Evolutionary conservation across 768 basidiomycete genomes (phyloP), one percentile per base, ranked within the genome.

Genomic region (Chalciporus chontae): DNA sequence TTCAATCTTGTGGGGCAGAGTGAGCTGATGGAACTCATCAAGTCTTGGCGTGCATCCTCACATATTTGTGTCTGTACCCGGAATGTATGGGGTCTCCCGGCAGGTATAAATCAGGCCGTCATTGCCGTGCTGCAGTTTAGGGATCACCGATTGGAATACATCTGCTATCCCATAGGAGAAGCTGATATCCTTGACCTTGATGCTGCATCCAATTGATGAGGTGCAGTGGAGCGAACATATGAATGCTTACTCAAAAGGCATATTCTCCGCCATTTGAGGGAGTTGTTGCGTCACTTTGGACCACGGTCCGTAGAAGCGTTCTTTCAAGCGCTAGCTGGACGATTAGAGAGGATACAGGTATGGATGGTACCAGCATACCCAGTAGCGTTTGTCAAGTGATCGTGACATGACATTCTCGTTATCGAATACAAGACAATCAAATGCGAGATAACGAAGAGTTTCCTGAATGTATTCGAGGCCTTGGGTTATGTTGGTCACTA

Each of bases 51-150:
- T 51, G 91, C 89, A 94, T 87, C 57, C 88, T 62, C 52, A 96
- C 95, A 98, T 92, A 54, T 90, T 89, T 4, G 70, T 64, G 64
- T 99, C 96, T 10, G 96, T 98, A 21, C 90, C 92, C 1, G 82
- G 58, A 9, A 75, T 74, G 59, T 99, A 99, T 0, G 82, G 81
- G 6, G 92, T 81, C 63, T 79, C 87, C 9, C 87, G 90, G 59
- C 90, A 88, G 1, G 96, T 98, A 66, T 97, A 99, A 59, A 99
- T 95, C 49, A 99, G 81, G 0, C 96, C 96, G 59, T 99, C 96
- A 54, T 88, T 94, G 4, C 83, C 93, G 61, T 99, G 96, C 56
- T 92, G 85, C 6, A 98, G 72, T 13, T 74, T 75, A 5, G 94
- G 90, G 40, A 99, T 86, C 53, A 94, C 88, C 43, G 85, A 74